These are phyloP conservation scores for Globisporangium apiculatum DNA, from an alignment of 352 stramenopile species.

Conservation along the genomic window DNA sequence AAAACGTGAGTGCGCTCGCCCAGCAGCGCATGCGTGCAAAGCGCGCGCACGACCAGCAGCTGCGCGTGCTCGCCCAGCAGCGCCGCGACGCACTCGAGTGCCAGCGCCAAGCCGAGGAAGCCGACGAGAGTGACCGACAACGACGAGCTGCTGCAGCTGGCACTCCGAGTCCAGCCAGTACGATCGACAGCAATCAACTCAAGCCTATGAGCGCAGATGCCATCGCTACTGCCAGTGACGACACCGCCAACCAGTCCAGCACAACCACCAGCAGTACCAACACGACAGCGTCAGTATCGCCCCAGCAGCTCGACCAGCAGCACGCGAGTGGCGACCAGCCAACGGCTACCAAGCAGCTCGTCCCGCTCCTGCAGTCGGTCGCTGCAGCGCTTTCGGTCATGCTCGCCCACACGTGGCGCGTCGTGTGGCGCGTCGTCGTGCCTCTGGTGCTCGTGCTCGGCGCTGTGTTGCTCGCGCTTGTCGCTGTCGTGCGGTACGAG, in stretches of 20 bases:
- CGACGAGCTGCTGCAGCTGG: too few species aligned
- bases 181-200: too few species aligned
- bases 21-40: constrained; percentile 1
- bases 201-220: too few species aligned
- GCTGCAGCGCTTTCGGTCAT: too few species aligned
- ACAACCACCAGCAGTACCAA: too few species aligned
- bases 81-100: not conserved
- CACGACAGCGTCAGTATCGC: too few species aligned
- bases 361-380: not conserved
- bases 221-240: too few species aligned
- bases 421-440: constrained; percentile 2
- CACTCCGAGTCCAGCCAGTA: too few species aligned
- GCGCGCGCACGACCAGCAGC: constrained; percentile 3
- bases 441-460: constrained; percentile 6
- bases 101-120: not conserved
- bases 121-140: not conserved
- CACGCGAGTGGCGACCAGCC: too few species aligned
- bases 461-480: constrained; percentile 1
- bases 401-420: not conserved
- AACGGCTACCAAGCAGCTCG: too few species aligned
- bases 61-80: not conserved
- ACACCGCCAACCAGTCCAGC: too few species aligned
- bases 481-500: constrained; percentile 6
- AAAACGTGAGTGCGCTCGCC: constrained; percentile 10
- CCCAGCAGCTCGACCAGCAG: too few species aligned